phyloP scores from a whole-genome alignment of 805 yeast species.

The Soucietia sequanensis region DNA sequence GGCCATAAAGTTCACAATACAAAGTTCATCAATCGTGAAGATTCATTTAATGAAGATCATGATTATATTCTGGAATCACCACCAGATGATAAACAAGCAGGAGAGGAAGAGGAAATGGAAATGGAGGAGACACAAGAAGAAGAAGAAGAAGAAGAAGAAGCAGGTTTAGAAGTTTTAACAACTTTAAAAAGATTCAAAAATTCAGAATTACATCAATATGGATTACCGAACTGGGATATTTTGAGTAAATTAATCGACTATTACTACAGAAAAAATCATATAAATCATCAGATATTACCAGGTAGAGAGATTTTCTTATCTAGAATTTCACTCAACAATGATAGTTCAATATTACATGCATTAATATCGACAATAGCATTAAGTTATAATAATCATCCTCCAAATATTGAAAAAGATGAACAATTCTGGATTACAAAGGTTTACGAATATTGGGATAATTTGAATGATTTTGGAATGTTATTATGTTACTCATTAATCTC shows the following conservation, averaged over 20 bases:
- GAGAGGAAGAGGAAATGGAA: neutral
- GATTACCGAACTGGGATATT: conserved; percentile 21
- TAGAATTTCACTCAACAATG: conserved; percentile 17
- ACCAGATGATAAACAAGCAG: no score
- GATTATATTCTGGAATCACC: no score
- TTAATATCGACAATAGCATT: conserved; percentile 20
- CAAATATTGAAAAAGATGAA: conserved; percentile 12
- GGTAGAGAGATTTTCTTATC: conserved; percentile 16
- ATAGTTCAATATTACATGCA: conserved; percentile 24
- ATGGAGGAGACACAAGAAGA: no score
- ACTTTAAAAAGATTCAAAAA: neutral
- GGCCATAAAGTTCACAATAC: neutral
- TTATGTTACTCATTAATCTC: conserved; percentile 18
- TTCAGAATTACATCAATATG: conserved; percentile 16
- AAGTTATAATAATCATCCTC: conserved; percentile 6
- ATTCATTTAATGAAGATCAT: no score
- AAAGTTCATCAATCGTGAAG: no score
- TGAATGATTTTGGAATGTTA: conserved; percentile 26
- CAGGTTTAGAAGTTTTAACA: neutral
- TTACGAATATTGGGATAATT: conserved; percentile 21
- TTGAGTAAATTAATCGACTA: conserved; percentile 18
- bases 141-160: no score
- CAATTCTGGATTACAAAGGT: conserved; percentile 19
- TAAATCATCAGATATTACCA: conserved; percentile 20
- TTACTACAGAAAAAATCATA: conserved; percentile 21